Evolutionary conservation across 495 filamentous ascomycete species (phyloP).

Genomic region (Penicillium cinerascens): DNA sequence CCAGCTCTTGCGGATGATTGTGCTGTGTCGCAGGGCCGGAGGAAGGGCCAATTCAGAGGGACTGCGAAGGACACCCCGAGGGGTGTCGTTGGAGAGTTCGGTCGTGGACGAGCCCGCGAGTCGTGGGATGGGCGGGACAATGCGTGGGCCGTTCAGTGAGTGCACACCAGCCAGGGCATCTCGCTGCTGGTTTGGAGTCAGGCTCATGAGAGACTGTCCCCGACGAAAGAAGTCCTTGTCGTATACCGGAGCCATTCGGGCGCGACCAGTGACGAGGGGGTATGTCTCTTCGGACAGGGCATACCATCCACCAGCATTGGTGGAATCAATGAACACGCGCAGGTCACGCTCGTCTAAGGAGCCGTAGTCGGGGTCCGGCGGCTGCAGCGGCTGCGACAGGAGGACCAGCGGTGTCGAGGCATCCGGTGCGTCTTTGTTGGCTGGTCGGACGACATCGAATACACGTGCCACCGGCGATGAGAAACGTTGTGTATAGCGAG

Average conservation of each 20-base stretch:
- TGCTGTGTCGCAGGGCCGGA: conserved; percentile 44
- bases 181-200: conserved; percentile 42
- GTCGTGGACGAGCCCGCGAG: conserved; percentile 30
- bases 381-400: conserved; percentile 79
- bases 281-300: conserved; percentile 86
- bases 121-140: conserved; percentile 35
- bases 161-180: conserved; percentile 54
- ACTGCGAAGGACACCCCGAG: conserved; percentile 34
- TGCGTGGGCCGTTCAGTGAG: conserved; percentile 39
- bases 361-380: conserved; percentile 55
- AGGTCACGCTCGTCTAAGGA: conserved; percentile 54
- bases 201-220: conserved; percentile 40
- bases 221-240: conserved; percentile 52
- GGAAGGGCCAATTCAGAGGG: conserved; percentile 44
- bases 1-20: conserved; percentile 52
- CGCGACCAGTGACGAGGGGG: conserved; percentile 71
- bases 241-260: conserved; percentile 61
- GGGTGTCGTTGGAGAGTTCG: conserved; percentile 40
- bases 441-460: conserved; percentile 81
- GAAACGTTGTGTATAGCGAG: conserved; percentile 65
- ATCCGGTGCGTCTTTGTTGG: conserved; percentile 52
- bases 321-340: conserved; percentile 84
- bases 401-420: conserved; percentile 63
- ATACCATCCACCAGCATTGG: conserved; percentile 83
- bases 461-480: conserved; percentile 82